Evolutionary conservation across 1,139 yeast genomes (phyloP), one percentile per base, ranked within the genome.

Genomic region (Suhomyces bolitotheri): DNA sequence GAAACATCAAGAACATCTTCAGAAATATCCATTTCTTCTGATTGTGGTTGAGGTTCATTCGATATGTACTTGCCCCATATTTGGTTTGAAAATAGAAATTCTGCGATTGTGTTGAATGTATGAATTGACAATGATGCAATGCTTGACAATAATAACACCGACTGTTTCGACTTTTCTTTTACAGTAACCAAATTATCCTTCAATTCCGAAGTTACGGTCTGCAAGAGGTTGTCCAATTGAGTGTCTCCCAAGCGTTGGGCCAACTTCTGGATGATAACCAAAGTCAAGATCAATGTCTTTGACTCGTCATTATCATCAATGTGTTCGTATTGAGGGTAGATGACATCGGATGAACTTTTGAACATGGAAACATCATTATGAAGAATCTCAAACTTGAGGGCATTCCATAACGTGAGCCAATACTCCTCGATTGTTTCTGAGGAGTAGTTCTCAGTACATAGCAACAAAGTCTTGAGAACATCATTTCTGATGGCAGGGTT

Each of bases 381-480:
- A 41, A 90, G 66, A 16, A 92, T 73, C 54, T 92, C 97, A 55
- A 79, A 89, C 54, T 90, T 92, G 34, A 92, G 65, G 0, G 95
- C 88, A 46, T 86, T 84, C 96, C 97, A 92, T 6, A 92, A 54
- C 2, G 82, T 75, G 17, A 76, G 58, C 90, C 96, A 89, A 51
- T 76, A 72, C 11, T 70, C 68, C 21, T 66, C 64, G n/a, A 80
- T 47, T 0, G 75, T 63, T 9, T 66, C 69, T 0, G 62, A 49
- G 0, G 74, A 65, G 50, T 83, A 87, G 7, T 56, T 58, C 20
- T 68, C 60, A 5, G 86, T 64, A 45, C 95, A 83, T 2, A 62
- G 60, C 3, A 67, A 54, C 25, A 92, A 60, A 0, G 96, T 81
- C 29, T 68, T 60, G 28, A 92, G 63, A 0, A 89, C 81, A 51